Base-by-base conservation (phyloP, 208 protist species). In the Naegleria fowleri region DNA sequence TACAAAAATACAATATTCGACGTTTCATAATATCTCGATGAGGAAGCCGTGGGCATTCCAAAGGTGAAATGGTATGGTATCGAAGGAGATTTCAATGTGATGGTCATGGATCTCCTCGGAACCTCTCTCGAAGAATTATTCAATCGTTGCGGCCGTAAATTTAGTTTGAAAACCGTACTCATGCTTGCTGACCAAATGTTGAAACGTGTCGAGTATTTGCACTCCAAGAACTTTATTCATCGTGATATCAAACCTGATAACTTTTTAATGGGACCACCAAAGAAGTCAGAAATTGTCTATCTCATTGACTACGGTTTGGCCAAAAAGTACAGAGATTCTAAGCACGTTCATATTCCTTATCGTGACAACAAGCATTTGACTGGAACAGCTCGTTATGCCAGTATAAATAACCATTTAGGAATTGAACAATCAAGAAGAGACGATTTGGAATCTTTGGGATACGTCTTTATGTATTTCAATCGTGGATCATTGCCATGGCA, bases 221-320 rank as follows among this genome's bases (percentile, higher is more conserved):
- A 98, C 94, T 96, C 95, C 91, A 98, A 97, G 93, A 96, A 94
- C 59, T 94, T 98, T 48, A 94, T 98, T 25, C 96, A 98, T 93
- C 95, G 97, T 58, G 97, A 98, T 91, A 97, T 98, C 91, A 98
- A 98, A 93, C 97, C 97, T 5, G 97, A 98, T 91, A 98, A 98
- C 92, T 98, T 98, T 93, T 91, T 98, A 29, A 98, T 98, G 96
- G 97, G 97, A 83, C 95, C 94, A 22, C 92, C 92, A 0, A 86
- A 87, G 25, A 96, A 95, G 87, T 93, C 90, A 0, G 94, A 97
- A 93, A 94, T 96, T 41, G 92, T 99, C 5, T 95, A 98, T 93
- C 91, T 99, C 41, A 99, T 99, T 92, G 99, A 99, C 95, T 99
- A 99, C 95, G 99, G 99, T 36, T 94, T 99, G 29, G 97, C 98